A percentile compares a stretch with the other conserved stretches of the same genome.
These are phyloP conservation scores for Blastomyces parvus DNA, from an alignment of 2,329 filamentous ascomycete species.

Conservation along the genomic window DNA sequence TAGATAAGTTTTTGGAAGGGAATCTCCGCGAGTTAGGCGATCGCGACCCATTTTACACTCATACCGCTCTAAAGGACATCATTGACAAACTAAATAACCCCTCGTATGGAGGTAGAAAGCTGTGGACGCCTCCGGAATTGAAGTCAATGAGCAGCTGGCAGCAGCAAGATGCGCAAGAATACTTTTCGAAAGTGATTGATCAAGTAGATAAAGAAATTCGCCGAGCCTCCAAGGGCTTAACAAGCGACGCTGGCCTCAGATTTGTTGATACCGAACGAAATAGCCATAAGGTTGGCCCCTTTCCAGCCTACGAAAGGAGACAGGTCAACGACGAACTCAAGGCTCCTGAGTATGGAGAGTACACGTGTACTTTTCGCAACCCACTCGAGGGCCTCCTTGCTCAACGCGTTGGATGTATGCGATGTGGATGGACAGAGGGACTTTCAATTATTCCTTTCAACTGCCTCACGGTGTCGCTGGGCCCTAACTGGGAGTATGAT, in stretches of 20 bases:
- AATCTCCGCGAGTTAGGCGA: slow-evolving; percentile 31
- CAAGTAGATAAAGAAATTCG: slow-evolving; percentile 70
- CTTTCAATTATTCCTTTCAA: slow-evolving; percentile 89
- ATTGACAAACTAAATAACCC: slow-evolving; percentile 61
- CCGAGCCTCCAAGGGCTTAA: slow-evolving; percentile 39
- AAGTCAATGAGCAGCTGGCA: slow-evolving; percentile 94
- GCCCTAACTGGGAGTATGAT: slow-evolving; percentile 55
- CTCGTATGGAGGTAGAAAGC: slow-evolving; percentile 60
- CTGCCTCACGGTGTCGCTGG: slow-evolving; percentile 78
- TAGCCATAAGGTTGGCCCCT: not conserved
- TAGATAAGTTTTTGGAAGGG: slow-evolving; percentile 56
- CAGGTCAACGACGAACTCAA: slow-evolving; percentile 12
- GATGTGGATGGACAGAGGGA: slow-evolving; percentile 78
- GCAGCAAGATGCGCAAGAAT: slow-evolving; percentile 96
- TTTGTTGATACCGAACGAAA: slow-evolving; percentile 26
- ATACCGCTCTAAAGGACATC: slow-evolving; percentile 52
- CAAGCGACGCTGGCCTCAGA: slow-evolving; percentile 37
- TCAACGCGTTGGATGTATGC: slow-evolving; percentile 77
- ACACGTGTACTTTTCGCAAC: slow-evolving; percentile 45
- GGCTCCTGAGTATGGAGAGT: slow-evolving; percentile 9
- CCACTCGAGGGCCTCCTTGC: slow-evolving; percentile 81
- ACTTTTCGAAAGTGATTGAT: slow-evolving; percentile 81
- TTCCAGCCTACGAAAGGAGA: slow-evolving; percentile 10
- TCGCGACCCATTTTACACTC: slow-evolving; percentile 38
- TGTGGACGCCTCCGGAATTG: slow-evolving; percentile 72